A percentile compares a stretch with the other conserved stretches of the same genome.
Conservation (phyloP, 2,329 filamentous ascomycete genomes). For the Septoria petroselini region DNA sequence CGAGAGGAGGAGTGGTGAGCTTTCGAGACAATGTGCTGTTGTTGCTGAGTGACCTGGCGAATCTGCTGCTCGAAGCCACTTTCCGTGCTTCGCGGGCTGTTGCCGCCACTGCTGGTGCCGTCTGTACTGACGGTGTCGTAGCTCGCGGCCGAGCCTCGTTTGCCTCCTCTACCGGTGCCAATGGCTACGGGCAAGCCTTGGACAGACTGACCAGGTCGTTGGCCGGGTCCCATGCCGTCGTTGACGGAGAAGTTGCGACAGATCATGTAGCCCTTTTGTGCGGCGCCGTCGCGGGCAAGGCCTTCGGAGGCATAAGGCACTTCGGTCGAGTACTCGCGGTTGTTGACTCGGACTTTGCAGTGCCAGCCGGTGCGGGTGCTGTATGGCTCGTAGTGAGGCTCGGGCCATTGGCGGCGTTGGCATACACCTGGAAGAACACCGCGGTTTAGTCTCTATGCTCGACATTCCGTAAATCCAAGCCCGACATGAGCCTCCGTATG, state of each 20-base stretch:
- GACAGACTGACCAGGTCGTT: slow-evolving; percentile 55
- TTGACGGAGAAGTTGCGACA: slow-evolving; percentile 97
- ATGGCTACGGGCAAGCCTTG: slow-evolving; percentile 64
- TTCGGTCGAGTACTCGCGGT: slow-evolving; percentile 92
- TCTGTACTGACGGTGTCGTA: slow-evolving; percentile 46
- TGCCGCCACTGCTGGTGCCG: slow-evolving; percentile 49
- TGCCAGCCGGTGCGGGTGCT: slow-evolving; percentile 71
- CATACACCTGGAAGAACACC: slow-evolving; percentile 67
- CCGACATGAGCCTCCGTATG: slow-evolving; percentile 21
- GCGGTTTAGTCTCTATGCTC: slow-evolving; percentile 7
- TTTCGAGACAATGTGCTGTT: slow-evolving; percentile 11
- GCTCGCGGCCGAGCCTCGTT: slow-evolving; percentile 44
- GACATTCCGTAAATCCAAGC: slow-evolving; percentile 22
- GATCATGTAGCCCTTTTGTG: slow-evolving; percentile 95
- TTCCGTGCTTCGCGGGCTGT: slow-evolving; percentile 52
- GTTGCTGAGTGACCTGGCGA: slow-evolving; percentile 26
- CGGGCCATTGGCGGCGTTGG: slow-evolving; percentile 88
- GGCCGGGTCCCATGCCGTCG: slow-evolving; percentile 74
- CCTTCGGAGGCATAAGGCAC: slow-evolving; percentile 76
- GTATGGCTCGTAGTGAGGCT: slow-evolving; percentile 84
- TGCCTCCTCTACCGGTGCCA: slow-evolving; percentile 56
- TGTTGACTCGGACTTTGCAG: slow-evolving; percentile 91
- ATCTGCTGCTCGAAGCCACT: slow-evolving; percentile 43
- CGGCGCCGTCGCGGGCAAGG: slow-evolving; percentile 86
- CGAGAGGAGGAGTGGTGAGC: too few species aligned